Base-by-base conservation (phyloP, 2,329 filamentous ascomycete species). In the Penicillium vulpinum region DNA sequence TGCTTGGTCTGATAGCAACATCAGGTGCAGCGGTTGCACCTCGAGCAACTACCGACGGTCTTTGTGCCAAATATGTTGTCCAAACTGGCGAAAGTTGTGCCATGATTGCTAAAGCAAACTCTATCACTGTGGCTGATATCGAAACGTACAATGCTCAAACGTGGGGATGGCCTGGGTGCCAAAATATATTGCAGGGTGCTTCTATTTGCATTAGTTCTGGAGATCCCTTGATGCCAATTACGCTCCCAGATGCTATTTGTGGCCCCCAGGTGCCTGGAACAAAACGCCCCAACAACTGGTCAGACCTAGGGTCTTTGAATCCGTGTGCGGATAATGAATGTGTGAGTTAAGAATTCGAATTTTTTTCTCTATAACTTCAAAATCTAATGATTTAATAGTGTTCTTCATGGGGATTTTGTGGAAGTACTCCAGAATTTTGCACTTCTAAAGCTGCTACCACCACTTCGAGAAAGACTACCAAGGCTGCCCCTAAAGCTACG, bases 211-310 rank as follows among this genome's bases (percentile, higher is more conserved):
- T 80, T 0, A 77, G 74, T 56, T 52, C 61, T 0, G 78, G 78
- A 2, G 60, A 57, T 6, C 71, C 78, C 3, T 74, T 76, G 1
- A 72, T 80, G 66, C 79, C 79, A 5, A 68, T 73, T 0, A 54
- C 68, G 0, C 61, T 78, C 9, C 38, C 67, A 2, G 75, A 77
- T 49, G 75, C 75, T 8, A 60, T 74, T 1, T 82, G 81, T 64
- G 80, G 82, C 0, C 81, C 81, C 1, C 70, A 75, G 44, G 71
- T 75, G 1, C 73, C 73, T 4, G 76, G 77, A 2, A 80, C 78
- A 0, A 50, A 62, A 15, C 46, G 62, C 9, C 74, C 78, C 0
- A 18, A 65, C 0, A 61, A 66, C 21, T 73, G 69, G 18, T 73
- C 60, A 3, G 62, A 69, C 5, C 5, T 62, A 1, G 45, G 28